phyloP scores from a whole-genome alignment of 2,329 filamentous ascomycete genomes.

The Epichloe aotearoae region DNA sequence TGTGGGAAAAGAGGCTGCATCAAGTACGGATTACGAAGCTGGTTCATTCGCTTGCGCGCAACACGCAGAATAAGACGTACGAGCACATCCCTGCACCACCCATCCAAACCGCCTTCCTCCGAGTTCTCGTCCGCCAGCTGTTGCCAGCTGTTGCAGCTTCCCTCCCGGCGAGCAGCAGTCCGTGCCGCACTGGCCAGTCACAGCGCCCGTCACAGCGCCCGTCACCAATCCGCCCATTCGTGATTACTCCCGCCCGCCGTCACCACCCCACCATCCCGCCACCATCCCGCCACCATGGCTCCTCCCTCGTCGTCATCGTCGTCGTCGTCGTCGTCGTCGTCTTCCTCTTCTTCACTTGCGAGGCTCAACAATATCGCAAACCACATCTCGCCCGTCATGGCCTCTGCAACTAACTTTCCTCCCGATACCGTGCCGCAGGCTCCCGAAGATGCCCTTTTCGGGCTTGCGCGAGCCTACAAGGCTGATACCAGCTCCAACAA shows the following conservation, averaged over 20 bases:
- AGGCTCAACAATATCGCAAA: constrained; percentile 48
- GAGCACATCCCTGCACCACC: background rate
- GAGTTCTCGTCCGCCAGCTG: background rate
- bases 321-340: constrained; percentile 12
- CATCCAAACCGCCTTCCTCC: background rate
- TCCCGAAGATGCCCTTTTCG: constrained; percentile 90
- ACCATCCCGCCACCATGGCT: constrained; percentile 8
- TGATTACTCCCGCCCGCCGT: background rate
- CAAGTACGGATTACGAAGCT: background rate
- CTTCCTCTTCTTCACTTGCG: constrained; percentile 34
- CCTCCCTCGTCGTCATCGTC: constrained; percentile 11
- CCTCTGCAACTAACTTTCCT: constrained; percentile 52
- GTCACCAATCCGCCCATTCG: background rate
- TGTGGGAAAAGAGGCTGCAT: background rate
- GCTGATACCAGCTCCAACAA: constrained; percentile 68
- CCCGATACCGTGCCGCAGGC: constrained; percentile 72
- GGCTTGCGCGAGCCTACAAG: constrained; percentile 76
- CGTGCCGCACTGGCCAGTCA: background rate
- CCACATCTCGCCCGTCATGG: constrained; percentile 54
- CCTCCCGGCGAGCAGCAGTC: background rate
- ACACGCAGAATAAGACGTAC: background rate
- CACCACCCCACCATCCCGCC: background rate
- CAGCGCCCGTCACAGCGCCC: background rate
- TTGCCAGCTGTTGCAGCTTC: background rate
- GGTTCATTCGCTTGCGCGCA: background rate